phyloP scores from a whole-genome alignment of 768 basidiomycete species.

The Boletus edulis region DNA sequence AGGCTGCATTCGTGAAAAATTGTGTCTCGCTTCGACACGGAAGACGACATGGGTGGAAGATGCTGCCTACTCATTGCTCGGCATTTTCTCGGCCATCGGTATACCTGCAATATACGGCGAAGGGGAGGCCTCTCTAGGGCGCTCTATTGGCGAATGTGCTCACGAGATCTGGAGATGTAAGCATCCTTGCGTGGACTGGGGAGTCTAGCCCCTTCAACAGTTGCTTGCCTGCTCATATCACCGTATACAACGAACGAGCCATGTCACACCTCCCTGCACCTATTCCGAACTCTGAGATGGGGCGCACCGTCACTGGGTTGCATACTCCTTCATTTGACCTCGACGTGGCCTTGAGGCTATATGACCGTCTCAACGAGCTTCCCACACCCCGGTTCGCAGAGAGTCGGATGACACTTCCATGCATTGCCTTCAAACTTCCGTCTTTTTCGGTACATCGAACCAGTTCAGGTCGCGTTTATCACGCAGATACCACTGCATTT shows the following conservation, averaged over 20 bases:
- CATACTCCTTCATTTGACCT: background rate
- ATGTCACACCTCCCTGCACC: background rate
- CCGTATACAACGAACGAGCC: background rate
- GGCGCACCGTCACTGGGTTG: background rate
- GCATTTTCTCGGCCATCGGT: background rate
- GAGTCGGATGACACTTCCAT: conserved; percentile 1
- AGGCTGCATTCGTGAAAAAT: background rate
- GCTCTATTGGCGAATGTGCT: background rate
- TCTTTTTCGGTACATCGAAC: background rate
- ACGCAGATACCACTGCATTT: background rate
- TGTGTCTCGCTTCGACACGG: background rate
- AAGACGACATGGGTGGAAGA: too few relatives aligned
- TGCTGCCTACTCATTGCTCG: too few relatives aligned
- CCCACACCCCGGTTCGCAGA: background rate
- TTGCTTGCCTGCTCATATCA: background rate
- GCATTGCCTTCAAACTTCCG: background rate
- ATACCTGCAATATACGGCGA: background rate
- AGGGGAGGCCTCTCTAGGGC: background rate
- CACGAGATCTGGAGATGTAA: background rate
- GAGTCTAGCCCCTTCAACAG: background rate
- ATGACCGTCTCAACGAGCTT: background rate
- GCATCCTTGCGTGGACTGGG: background rate
- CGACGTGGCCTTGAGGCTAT: background rate
- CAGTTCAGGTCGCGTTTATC: background rate
- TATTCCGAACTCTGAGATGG: background rate